Evolutionary conservation across 192 early-diverging fungal genomes (phyloP), one percentile per base, ranked within the genome.

Genomic region (Umbelopsis sp.): DNA sequence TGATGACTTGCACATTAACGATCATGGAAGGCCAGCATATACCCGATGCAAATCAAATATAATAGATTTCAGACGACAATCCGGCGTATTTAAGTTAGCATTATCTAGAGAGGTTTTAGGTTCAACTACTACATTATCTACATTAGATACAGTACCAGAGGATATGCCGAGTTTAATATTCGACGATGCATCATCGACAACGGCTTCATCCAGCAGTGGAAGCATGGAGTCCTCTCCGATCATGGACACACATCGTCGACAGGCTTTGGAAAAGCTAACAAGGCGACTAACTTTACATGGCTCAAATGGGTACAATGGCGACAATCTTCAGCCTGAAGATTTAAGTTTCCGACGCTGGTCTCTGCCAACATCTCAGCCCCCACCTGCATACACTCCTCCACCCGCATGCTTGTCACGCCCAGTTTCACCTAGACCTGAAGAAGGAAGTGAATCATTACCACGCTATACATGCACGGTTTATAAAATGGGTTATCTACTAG

Each of bases 391-490:
- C 16, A n/a, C 31, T 34, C 29, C 56, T 62, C 56, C 56, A 62
- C 56, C 56, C 34, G 56, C 56, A 62, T 62, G 16, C 31, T 34
- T 62, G 31, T 36, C 56, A 62, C 56, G 56, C 56, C 56, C 56
- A 17, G 56, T 62, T 62, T 62, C 29, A 62, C 56, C 56, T 5
- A 62, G 56, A 62, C 56, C 56, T 32, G 84, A 86, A 69, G 80
- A 82, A 50, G 84, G 84, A 0, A 53, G 77, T n/a, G 84, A 86
- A 31, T 16, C 20, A 4, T 29, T 86, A 24, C 84, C 84, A n/a
- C 71, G 73, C 0, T 86, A 86, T 31, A 73, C 74, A 9, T 86
- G 84, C 49, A 76, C 82, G 3, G 81, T 86, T 12, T 77, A 80
- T 25, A 54, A 80, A 11, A 80, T 77, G 59, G 79, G 76, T 4